Evolutionary conservation across 1,139 yeast genomes (phyloP).

Genomic region (Pichia sp.): DNA sequence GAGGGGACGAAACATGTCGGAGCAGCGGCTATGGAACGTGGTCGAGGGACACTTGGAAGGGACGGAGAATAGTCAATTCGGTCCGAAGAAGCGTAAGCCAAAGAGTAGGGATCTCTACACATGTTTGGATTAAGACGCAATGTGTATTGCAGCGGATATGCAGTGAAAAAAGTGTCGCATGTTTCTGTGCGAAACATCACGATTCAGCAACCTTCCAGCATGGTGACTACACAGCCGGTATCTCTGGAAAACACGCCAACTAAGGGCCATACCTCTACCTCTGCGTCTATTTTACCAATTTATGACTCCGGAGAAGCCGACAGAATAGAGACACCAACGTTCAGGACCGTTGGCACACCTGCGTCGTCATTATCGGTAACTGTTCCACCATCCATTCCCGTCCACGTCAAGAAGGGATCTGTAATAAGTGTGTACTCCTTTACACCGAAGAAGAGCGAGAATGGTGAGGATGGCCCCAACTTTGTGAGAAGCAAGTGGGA

Average conservation of each 20-base stretch:
- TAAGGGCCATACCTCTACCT: constrained; percentile 17
- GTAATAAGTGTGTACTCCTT: constrained; percentile 39
- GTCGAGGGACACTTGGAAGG: no score
- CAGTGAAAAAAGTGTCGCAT: not conserved
- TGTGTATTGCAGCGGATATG: not conserved
- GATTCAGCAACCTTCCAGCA: constrained; percentile 26
- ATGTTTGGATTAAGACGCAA: constrained; percentile 4
- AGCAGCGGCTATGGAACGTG: no score
- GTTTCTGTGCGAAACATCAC: constrained; percentile 23
- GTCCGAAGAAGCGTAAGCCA: no score
- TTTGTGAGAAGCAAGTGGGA: constrained; percentile 28
- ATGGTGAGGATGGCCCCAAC: not conserved
- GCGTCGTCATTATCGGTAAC: constrained; percentile 42
- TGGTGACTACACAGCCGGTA: constrained; percentile 11
- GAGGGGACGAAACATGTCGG: no score
- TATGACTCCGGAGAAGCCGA: not conserved
- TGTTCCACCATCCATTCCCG: constrained; percentile 57
- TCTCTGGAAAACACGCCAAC: constrained; percentile 9
- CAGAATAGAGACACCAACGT: constrained; percentile 21
- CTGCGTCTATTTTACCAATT: constrained; percentile 15
- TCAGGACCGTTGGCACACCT: constrained; percentile 43
- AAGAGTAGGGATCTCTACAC: not conserved
- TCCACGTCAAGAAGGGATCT: constrained; percentile 44
- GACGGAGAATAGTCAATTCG: no score
- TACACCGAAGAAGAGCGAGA: not conserved